Evolutionary conservation across 2,329 filamentous ascomycete genomes (phyloP).

Genomic region (Sporothrix curviconia): DNA sequence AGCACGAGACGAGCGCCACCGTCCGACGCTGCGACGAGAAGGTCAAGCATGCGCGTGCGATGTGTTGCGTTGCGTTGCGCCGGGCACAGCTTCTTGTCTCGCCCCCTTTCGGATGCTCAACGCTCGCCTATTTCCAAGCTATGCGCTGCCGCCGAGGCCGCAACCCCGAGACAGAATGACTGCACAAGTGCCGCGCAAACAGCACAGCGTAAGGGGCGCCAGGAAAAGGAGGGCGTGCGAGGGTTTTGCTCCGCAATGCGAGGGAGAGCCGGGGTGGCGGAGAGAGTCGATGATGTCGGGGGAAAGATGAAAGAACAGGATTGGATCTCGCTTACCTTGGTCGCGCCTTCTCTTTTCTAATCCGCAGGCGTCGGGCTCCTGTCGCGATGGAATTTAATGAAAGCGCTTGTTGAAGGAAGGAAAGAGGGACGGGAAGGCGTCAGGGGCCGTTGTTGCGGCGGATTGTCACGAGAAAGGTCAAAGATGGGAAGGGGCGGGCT

Average conservation of each 20-base stretch:
- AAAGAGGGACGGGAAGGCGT: constrained; percentile 1
- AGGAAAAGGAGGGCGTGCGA: no score
- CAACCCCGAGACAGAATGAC: background rate
- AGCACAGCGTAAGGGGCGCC: background rate
- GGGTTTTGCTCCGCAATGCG: no score
- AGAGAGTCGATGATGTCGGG: no score
- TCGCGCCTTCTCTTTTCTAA: no score
- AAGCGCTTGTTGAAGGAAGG: background rate
- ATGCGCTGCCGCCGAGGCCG: background rate
- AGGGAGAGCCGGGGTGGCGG: no score
- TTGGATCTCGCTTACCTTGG: no score
- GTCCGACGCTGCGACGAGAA: background rate
- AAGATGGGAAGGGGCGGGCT: background rate
- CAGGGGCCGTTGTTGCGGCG: background rate
- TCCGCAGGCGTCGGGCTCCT: background rate
- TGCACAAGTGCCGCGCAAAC: background rate
- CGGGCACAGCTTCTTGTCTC: background rate
- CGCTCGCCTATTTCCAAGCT: constrained; percentile 7
- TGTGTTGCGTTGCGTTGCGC: background rate
- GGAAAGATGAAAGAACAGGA: no score
- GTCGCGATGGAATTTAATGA: background rate
- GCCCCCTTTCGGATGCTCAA: background rate
- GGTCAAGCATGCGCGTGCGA: background rate
- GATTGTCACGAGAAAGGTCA: constrained; percentile 8
- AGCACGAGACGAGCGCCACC: background rate